Evolutionary conservation across 2,329 filamentous ascomycete genomes (phyloP), one percentile per base, ranked within the genome.

Genomic region (Ophiostoma tasmaniense): DNA sequence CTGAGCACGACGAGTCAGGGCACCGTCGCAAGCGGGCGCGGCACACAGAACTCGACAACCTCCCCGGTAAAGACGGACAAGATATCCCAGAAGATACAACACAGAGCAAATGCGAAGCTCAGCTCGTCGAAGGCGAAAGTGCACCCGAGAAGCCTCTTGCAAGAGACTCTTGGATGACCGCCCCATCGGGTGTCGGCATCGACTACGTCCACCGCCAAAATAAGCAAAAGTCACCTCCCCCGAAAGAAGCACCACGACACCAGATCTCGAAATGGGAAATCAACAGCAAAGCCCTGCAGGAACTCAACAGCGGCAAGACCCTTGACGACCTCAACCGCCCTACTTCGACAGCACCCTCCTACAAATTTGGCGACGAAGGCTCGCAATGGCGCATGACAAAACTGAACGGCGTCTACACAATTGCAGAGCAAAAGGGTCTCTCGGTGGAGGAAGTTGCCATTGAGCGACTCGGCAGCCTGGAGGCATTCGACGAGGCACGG

Each of bases 381-480:
- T 94, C 93, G 17, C 87, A 92, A 74, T 99, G 96, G 95, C 89
- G 96, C 66, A 97, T 99, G 93, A 96, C 90, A 6, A 97, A 93
- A 78, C 85, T 99, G 39, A 93, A 90, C 73, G 90, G 88, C 13
- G 91, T 97, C 1, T 97, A 96, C 77, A 85, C 87, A 33, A 85
- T 89, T 68, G 92, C 93, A 0, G 84, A 96, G 73, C 89, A 95
- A 74, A 88, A 82, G 0, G 89, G 88, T 0, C 84, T 84, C n/a
- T 75, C 86, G 0, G 83, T 96, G 0, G 94, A 98, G 7, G 91
- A 96, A 0, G 82, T 98, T 66, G 95, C 93, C 0, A 74, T 90
- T 50, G 90, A 97, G 73, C 85, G 92, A 14, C 97, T 90, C 75
- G 94, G 93, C 1, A 88, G 87, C 73, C 76, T 99, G 20, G 85